Evolutionary conservation across 2,329 filamentous ascomycete species (phyloP), one percentile per base, ranked within the genome.

Genomic region (Aspergillus sclerotialis): DNA sequence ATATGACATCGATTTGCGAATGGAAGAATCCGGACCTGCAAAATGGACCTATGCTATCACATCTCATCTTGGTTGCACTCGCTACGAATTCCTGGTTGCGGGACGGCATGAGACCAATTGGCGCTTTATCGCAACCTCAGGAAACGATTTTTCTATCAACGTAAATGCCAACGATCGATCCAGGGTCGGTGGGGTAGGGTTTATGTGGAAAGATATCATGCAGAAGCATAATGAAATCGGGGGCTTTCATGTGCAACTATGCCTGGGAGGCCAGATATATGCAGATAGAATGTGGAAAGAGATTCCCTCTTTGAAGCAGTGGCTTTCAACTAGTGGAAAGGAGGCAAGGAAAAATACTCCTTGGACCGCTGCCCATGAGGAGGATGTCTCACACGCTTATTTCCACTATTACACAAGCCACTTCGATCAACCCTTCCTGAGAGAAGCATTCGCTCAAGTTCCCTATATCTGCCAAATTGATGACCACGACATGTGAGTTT

Each of bases 371-470:
- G 82, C 87, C 32, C 86, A 96, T 50, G 88, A 98, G 55, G 90
- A 98, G 54, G 92, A 98, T 54, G 87, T 94, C 12, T 81, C 83
- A 2, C 89, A 96, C 62, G 89, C 92, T 6, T 98, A 94, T 66
- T 98, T 98, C 63, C 92, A 98, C 61, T 98, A 94, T 61, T 98
- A 98, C 58, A 94, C 89, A 1, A 94, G 88, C 48, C 90, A 96
- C 60, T 96, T 98, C 57, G 92, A 98, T 56, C 92, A 98, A 62
- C 89, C 90, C 5, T 90, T 93, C 60, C 63, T 98, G 46, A 73
- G 92, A 40, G 92, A 98, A 62, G 89, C 90, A 0, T 98, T 94
- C 68, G 92, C 92, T 14, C 92, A 98, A 65, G 95, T 98, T 42
- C 92, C 92, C 26, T 89, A 95, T 55, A 70, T 98, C 34, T 73